A percentile compares a stretch with the other conserved stretches of the same genome.
Evolutionary conservation across 108 stramenopile species (phyloP).

Genomic region (Skeletonema costatum): DNA sequence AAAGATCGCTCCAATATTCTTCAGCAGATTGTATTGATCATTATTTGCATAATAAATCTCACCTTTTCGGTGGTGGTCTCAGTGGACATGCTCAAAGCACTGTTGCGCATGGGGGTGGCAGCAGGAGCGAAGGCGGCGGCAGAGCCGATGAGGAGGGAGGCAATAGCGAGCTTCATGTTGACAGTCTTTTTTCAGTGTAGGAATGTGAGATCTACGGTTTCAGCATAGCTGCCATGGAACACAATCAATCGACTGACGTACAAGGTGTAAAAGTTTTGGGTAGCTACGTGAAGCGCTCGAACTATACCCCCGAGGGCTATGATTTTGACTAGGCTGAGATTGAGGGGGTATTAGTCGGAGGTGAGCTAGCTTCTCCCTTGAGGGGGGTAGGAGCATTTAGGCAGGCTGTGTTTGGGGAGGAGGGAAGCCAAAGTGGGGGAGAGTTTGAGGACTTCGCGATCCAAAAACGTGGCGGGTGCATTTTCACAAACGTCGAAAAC

Average conservation of each 20-base stretch:
- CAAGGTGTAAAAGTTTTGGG: background rate
- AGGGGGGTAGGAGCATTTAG: too few species aligned
- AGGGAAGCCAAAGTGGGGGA: too few species aligned
- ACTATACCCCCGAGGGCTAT: too few species aligned
- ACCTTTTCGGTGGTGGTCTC: conserved; percentile 52
- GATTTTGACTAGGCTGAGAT: too few species aligned
- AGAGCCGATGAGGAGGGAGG: conserved; percentile 40
- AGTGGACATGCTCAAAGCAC: conserved; percentile 60
- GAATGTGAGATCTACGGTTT: background rate
- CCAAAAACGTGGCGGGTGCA: too few species aligned
- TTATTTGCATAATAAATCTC: conserved; percentile 6
- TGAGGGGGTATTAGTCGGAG: background rate
- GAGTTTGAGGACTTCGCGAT: too few species aligned
- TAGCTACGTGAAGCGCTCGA: background rate
- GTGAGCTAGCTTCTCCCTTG: too few species aligned
- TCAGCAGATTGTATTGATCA: background rate
- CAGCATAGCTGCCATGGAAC: background rate
- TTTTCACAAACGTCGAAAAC: too few species aligned
- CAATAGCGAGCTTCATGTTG: conserved; percentile 42
- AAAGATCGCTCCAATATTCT: conserved; percentile 1
- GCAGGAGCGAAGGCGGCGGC: conserved; percentile 47
- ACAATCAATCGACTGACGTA: background rate
- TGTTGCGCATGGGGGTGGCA: background rate
- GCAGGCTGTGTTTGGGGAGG: too few species aligned
- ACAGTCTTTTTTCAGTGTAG: background rate